phyloP scores from a whole-genome alignment of 2,329 filamentous ascomycete species.

The Aspergillus sp. region DNA sequence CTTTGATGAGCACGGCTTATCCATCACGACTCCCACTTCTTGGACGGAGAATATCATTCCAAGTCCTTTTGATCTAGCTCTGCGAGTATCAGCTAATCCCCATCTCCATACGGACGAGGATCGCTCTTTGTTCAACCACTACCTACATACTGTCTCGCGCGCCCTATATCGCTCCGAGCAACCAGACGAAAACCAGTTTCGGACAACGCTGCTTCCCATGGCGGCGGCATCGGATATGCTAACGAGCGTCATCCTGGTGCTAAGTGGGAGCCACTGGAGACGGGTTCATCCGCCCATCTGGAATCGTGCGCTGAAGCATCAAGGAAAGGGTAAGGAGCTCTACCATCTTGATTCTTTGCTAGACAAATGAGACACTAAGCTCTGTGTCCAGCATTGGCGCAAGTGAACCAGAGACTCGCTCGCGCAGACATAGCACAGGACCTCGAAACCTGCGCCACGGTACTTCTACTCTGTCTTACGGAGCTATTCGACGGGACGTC shows the following conservation, averaged over 20 bases:
- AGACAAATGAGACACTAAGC: no score
- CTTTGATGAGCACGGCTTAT: no score
- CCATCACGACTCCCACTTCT: no score
- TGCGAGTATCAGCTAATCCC: no score
- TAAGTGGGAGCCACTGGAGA: slow-evolving; percentile 36
- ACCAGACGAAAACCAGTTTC: slow-evolving; percentile 30
- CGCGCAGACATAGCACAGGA: slow-evolving; percentile 26
- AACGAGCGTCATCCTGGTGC: slow-evolving; percentile 32
- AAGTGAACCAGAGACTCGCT: slow-evolving; percentile 28
- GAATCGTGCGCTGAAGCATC: slow-evolving; percentile 30
- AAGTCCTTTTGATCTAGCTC: no score
- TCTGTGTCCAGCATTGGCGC: slow-evolving; percentile 25
- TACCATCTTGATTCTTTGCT: background rate
- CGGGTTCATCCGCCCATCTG: slow-evolving; percentile 34
- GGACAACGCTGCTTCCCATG: slow-evolving; percentile 31
- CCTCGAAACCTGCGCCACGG: slow-evolving; percentile 46
- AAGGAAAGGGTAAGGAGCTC: slow-evolving; percentile 28
- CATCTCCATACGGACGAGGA: slow-evolving; percentile 33
- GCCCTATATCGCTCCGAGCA: slow-evolving; percentile 30
- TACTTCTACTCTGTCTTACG: slow-evolving; percentile 50
- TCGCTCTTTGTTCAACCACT: slow-evolving; percentile 35
- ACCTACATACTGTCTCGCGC: slow-evolving; percentile 31
- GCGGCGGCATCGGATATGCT: slow-evolving; percentile 32
- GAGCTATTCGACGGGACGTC: slow-evolving; percentile 35
- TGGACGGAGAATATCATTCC: no score